Evolutionary conservation across 2,329 filamentous ascomycete species (phyloP).

Genomic region (Fusarium globosum): DNA sequence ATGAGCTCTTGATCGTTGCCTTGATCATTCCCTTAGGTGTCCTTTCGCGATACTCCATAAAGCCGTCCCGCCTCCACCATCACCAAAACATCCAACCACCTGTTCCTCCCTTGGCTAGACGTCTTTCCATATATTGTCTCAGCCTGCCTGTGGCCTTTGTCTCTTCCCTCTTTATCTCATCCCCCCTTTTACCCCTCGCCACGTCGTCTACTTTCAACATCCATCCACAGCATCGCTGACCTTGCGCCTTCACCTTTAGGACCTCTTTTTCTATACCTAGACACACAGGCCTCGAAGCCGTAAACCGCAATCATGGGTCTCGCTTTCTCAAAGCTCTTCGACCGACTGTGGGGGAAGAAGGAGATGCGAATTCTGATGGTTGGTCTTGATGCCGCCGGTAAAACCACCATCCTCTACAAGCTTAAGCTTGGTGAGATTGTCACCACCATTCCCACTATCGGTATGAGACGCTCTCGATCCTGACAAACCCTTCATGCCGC

Average conservation of each 20-base stretch:
- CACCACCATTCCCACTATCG: slow-evolving; percentile 98
- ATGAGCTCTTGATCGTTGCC: slow-evolving; percentile 37
- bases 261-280: slow-evolving; percentile 43
- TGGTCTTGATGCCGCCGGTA: slow-evolving; percentile 98
- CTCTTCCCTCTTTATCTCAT: slow-evolving; percentile 23
- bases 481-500: slow-evolving; percentile 8
- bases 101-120: slow-evolving; percentile 30
- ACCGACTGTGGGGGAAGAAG: slow-evolving; percentile 98
- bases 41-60: slow-evolving; percentile 46
- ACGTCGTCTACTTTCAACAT: slow-evolving; percentile 25
- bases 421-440: slow-evolving; percentile 99
- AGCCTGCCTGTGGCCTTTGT: slow-evolving; percentile 23
- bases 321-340: slow-evolving; percentile 95
- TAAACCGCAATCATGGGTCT: slow-evolving; percentile 89
- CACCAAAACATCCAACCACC: slow-evolving; percentile 40
- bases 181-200: slow-evolving; percentile 30
- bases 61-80: slow-evolving; percentile 37
- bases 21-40: slow-evolving; percentile 44
- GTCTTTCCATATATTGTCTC: slow-evolving; percentile 29
- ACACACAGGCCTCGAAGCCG: slow-evolving; percentile 48
- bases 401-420: slow-evolving; percentile 99
- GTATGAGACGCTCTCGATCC: slow-evolving; percentile 58
- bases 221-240: slow-evolving; percentile 28
- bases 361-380: slow-evolving; percentile 99
- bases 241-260: slow-evolving; percentile 37